These are phyloP conservation scores for Pseudozyma flocculosa DNA, from an alignment of 1,284 basidiomycete species.

Conservation along the genomic window DNA sequence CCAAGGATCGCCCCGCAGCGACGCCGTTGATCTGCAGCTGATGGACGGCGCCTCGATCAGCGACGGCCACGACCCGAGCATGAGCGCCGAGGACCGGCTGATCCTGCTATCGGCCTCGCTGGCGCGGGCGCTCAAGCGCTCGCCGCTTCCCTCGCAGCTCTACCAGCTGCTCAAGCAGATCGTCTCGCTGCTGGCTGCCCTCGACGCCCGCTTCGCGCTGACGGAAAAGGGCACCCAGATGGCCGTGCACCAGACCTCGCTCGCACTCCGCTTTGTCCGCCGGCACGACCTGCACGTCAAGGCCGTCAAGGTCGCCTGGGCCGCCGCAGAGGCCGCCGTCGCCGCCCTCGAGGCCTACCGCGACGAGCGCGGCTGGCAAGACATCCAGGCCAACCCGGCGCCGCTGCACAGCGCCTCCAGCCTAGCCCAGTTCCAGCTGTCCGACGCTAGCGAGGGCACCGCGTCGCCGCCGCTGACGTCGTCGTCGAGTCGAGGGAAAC, in stretches of 20 bases:
- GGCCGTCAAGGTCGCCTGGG: slow-evolving; percentile 31
- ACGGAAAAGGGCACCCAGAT: slow-evolving; percentile 28
- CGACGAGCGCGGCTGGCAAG: slow-evolving; percentile 26
- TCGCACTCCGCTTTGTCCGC: slow-evolving; percentile 30
- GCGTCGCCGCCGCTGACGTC: too few relatives aligned
- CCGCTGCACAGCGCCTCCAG: not conserved
- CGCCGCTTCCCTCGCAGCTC: slow-evolving; percentile 32
- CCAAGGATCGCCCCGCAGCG: too few relatives aligned
- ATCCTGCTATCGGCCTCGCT: slow-evolving; percentile 34
- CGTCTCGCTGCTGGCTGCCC: slow-evolving; percentile 19
- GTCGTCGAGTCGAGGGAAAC: too few relatives aligned
- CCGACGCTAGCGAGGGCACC: too few relatives aligned
- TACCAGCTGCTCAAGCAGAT: slow-evolving; percentile 21
- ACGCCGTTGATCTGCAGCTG: too few relatives aligned
- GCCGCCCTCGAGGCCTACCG: slow-evolving; percentile 40
- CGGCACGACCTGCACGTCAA: slow-evolving; percentile 38
- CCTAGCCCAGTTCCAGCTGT: too few relatives aligned
- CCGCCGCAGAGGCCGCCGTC: slow-evolving; percentile 32
- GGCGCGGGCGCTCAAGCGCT: slow-evolving; percentile 34
- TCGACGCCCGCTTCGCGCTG: slow-evolving; percentile 18
- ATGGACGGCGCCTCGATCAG: not conserved
- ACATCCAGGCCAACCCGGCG: slow-evolving; percentile 1
- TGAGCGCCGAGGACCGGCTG: slow-evolving; percentile 26
- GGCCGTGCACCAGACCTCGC: slow-evolving; percentile 26
- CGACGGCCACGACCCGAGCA: not conserved